Evolutionary conservation across 176 grass and related monocot genomes (phyloP), one percentile per base, ranked within the genome.

Genomic region (Elymus sibiricus): DNA sequence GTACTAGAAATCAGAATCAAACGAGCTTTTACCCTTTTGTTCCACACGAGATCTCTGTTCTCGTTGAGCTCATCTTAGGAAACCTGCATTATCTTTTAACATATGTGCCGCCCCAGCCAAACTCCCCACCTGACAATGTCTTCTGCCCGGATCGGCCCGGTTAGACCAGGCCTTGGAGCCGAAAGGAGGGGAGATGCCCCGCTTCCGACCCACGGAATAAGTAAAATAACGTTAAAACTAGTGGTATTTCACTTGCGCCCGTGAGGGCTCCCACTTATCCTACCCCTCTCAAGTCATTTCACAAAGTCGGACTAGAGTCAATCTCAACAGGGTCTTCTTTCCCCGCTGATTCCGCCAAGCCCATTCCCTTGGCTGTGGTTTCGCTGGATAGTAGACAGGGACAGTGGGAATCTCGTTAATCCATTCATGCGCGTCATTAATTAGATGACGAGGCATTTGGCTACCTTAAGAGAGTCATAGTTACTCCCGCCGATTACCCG

Each of bases 381-480:
- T 49, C 46, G 46, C 46, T 49, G 14, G 58, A 87, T 87, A 81
- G 85, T 87, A 89, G 82, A 84, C 12, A 60, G 17, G 88, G 61
- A 80, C 19, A 49, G 60, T 86, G 88, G 74, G 55, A 86, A 83
- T 83, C 77, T 85, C 28, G 40, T 94, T 94, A 94, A 92, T 94
- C 77, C 65, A 94, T 92, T 92, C 90, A 90, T 86, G 84, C 32
- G 51, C 42, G 26, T 90, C 88, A 95, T 85, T 90, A 92, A 95
- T 92, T 90, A 86, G 85, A 89, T 86, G 88, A 80, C 79, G 71
- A 91, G 80, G 89, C 85, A 91, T 91, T 94, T 94, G 90, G 90
- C 90, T 94, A 92, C 87, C 90, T 92, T 94, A 94, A 94, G 87
- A 42, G n/a, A n/a, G n/a, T n/a, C n/a, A n/a, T n/a, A n/a, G n/a